These are phyloP conservation scores for Candida palmyrensis DNA, from an alignment of 805 yeast genomes.

Conservation along the genomic window DNA sequence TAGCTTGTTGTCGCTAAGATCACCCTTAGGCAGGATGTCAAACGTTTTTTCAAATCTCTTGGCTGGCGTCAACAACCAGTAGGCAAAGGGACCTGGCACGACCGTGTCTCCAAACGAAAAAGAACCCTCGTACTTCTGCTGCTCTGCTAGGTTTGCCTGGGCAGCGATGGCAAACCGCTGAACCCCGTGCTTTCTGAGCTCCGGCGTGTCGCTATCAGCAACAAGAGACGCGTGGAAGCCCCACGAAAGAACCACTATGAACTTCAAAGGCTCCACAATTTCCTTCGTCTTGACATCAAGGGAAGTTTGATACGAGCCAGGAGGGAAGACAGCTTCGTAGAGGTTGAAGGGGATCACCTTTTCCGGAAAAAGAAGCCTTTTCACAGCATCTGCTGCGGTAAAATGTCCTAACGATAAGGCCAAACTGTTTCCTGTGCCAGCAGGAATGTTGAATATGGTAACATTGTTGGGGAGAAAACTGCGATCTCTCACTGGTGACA, in stretches of 20 bases:
- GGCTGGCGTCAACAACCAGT: slow-evolving; percentile 54
- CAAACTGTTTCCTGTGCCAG: slow-evolving; percentile 86
- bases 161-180: slow-evolving; percentile 73
- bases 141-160: slow-evolving; percentile 38
- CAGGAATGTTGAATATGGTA: slow-evolving; percentile 45
- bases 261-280: slow-evolving; percentile 18
- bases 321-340: slow-evolving; percentile 41
- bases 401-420: slow-evolving; percentile 52
- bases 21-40: slow-evolving; percentile 56
- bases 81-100: slow-evolving; percentile 44
- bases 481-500: slow-evolving; percentile 10
- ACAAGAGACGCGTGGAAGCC: slow-evolving; percentile 84
- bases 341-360: slow-evolving; percentile 34
- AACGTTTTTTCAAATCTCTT: slow-evolving; percentile 56
- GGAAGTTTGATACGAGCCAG: slow-evolving; percentile 16
- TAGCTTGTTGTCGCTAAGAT: slow-evolving; percentile 36
- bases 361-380: slow-evolving; percentile 21
- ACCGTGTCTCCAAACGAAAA: slow-evolving; percentile 13
- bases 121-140: slow-evolving; percentile 49
- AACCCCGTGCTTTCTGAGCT: slow-evolving; percentile 57
- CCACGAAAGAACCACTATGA: slow-evolving; percentile 73
- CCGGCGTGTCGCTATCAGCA: slow-evolving; percentile 70
- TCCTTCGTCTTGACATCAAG: slow-evolving; percentile 13
- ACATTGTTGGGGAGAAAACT: slow-evolving; percentile 8
- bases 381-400: slow-evolving; percentile 23